Base-by-base conservation (phyloP, 164 flowering plant genomes). In the Stephania japonica region DNA sequence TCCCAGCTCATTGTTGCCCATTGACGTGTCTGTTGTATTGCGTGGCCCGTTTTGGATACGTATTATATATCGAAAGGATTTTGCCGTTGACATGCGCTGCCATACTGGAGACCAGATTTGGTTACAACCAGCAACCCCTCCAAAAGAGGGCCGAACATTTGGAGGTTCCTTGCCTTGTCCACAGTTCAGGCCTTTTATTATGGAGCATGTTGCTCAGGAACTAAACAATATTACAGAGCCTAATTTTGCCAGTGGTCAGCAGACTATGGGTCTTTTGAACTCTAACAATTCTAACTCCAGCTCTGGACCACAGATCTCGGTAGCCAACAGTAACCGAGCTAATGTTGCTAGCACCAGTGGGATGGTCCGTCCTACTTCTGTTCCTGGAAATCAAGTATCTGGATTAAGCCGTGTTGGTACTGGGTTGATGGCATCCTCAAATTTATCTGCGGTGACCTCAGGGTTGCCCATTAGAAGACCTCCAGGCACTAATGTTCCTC, bases 131-230 rank as follows among this genome's bases (percentile, higher is more conserved):
- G 98, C 98, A 74, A 93, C 99, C 67, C 99, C 99, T 16, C 97
- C 98, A 21, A 90, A 89, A 80, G 97, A 85, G 11, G 98, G 94
- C 5, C 87, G 90, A 56, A 80, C 90, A 7, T 85, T 85, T 83
- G 99, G 99, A 67, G 99, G 99, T 27, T 96, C 99, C 16, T 82
- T 96, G 59, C 97, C 99, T 64, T 96, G 99, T 69, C 98, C 99
- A 26, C 99, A 96, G 77, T 96, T 93, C 76, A 88, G 99, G 64
- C 99, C 99, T 68, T 96, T 96, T 81, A 96, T 96, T 70, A 96
- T 96, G 99, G 98, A 96, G 82, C 99, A 96, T 80, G 99, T 96
- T 72, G 99, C 99, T 50, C 99, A 93, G 73, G 99, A 93, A 78
- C 79, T 93, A 79, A 93, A 91, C 80, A 93, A 88, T 63, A 76